These are phyloP conservation scores for Gaeumannomyces tritici DNA, from an alignment of 2,329 filamentous ascomycete genomes.

Conservation along the genomic window DNA sequence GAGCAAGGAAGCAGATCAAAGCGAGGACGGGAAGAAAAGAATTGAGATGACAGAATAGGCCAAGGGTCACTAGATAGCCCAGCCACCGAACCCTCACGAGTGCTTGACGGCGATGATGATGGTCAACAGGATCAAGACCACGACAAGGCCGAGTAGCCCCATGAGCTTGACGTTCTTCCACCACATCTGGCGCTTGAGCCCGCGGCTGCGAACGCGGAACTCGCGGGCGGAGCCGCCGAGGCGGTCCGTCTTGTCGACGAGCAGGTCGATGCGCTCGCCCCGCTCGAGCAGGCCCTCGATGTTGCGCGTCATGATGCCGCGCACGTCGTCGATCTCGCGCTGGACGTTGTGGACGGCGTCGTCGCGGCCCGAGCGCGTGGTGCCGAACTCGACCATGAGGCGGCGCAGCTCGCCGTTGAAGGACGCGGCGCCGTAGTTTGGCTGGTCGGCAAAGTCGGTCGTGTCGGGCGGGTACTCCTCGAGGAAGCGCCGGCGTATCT, in stretches of 20 bases:
- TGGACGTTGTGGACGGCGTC: slow-evolving; percentile 79
- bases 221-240: slow-evolving; percentile 82
- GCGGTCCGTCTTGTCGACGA: slow-evolving; percentile 94
- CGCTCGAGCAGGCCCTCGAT: slow-evolving; percentile 84
- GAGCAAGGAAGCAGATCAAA: background rate
- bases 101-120: slow-evolving; percentile 46
- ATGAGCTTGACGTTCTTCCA: slow-evolving; percentile 99
- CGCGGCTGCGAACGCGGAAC: slow-evolving; percentile 79
- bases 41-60: too few species aligned
- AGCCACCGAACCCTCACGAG: slow-evolving; percentile 15
- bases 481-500: slow-evolving; percentile 84
- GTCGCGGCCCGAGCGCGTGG: slow-evolving; percentile 61
- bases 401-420: slow-evolving; percentile 74
- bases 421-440: slow-evolving; percentile 79
- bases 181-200: slow-evolving; percentile 92
- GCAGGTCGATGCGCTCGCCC: slow-evolving; percentile 78
- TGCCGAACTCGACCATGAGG: slow-evolving; percentile 78
- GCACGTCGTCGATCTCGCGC: slow-evolving; percentile 83
- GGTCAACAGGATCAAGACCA: slow-evolving; percentile 47
- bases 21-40: too few species aligned
- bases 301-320: slow-evolving; percentile 91
- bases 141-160: slow-evolving; percentile 63
- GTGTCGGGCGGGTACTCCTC: slow-evolving; percentile 52
- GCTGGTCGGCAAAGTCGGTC: slow-evolving; percentile 68
- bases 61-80: background rate